Evolutionary conservation across 768 basidiomycete species (phyloP), one percentile per base, ranked within the genome.

Genomic region (Pleurotus tuoliensis): DNA sequence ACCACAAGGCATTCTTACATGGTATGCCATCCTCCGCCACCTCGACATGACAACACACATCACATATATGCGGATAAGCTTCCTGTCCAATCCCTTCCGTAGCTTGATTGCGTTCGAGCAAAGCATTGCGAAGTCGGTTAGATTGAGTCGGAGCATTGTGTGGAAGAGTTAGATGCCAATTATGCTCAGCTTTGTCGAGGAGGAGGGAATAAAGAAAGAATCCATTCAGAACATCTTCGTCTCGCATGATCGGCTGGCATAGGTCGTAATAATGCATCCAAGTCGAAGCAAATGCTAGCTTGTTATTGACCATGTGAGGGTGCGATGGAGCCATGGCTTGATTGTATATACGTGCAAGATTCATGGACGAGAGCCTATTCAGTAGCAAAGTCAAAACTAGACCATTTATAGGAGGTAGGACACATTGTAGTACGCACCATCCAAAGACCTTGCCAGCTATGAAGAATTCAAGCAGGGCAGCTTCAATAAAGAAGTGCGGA

Each of bases 401-500:
- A 27, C 25, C 25, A 27, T 27, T 27, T 27, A 27, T 27, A 27
- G 25, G 25, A 27, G 25, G 25, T 27, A 27, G 25, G 25, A 27
- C 25, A 27, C 25, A 27, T 27, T 27, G 25, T 27, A 59, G 66
- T 68, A 11, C 61, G 59, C 3, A 65, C 57, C 7, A 66, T 52
- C 65, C 66, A 65, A 37, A 65, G 39, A 45, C 56, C 58, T 7
- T 61, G 61, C 52, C 66, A 13, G 48, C 48, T 15, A 18, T 5
- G 13, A 49, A 69, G 12, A 66, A 34, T 20, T 62, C 59, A 13
- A 64, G 37, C n/a, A 70, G 53, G n/a, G 55, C 30, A 2, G 49
- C 24, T 43, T 65, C 60, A 51, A 67, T 54, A 56, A 63, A 72
- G n/a, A 67, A 66, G 57, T 72, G 69, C 44, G 69, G 62, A 15